Conservation (phyloP, 306 rosid species). For the Dalbergia cochinchinensis region DNA sequence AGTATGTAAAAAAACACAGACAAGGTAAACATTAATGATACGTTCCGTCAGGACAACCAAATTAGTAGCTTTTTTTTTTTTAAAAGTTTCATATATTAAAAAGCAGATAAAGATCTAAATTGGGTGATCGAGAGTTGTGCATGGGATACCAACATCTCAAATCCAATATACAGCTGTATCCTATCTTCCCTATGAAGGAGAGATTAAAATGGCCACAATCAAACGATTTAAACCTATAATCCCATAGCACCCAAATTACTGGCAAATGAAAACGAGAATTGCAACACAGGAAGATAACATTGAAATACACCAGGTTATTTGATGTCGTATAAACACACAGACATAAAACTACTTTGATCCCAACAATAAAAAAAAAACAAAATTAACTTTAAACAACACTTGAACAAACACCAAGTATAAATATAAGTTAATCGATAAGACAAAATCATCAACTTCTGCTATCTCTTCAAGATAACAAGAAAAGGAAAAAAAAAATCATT, state of each 20-base stretch:
- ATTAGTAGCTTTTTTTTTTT: no score
- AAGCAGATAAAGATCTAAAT: no score
- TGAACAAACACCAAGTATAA: background rate
- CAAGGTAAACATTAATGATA: no score
- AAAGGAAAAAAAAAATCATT: background rate
- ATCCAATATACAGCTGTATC: background rate
- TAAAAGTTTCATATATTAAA: no score
- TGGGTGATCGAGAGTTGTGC: background rate
- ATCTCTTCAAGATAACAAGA: background rate
- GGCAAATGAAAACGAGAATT: background rate
- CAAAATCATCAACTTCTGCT: background rate
- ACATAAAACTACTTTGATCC: background rate
- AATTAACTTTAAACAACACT: background rate
- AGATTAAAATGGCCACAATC: background rate
- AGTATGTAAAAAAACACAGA: background rate
- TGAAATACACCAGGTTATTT: background rate
- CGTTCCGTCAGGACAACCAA: no score
- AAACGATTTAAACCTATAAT: background rate
- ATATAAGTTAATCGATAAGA: background rate
- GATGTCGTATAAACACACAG: background rate
- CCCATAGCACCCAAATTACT: background rate
- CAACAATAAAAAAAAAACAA: background rate
- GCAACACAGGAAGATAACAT: background rate
- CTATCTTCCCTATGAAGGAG: background rate
- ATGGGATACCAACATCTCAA: background rate